Conservation (phyloP, 306 rosid species). For the Castanospermum australe region DNA sequence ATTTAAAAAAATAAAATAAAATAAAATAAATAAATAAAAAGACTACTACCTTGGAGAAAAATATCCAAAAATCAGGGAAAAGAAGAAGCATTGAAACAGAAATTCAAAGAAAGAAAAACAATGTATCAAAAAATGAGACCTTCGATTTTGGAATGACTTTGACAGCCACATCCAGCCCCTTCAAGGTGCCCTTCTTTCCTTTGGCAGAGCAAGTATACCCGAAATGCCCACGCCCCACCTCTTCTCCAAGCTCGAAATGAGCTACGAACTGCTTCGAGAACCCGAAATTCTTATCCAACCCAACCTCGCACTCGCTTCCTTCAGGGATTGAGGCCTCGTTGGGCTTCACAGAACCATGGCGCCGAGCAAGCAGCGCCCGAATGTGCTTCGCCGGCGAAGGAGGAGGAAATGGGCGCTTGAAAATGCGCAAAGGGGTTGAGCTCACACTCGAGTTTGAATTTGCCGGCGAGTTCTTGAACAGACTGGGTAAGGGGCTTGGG, state of each 20-base stretch:
- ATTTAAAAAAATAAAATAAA: too few relatives aligned
- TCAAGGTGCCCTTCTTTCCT: conserved; percentile 53
- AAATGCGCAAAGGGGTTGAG: conserved; percentile 54
- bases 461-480: conserved; percentile 66
- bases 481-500: conserved; percentile 62
- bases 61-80: neutral
- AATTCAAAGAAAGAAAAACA: too few relatives aligned
- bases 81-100: neutral
- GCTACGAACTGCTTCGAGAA: conserved; percentile 38
- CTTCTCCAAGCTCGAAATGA: conserved; percentile 57
- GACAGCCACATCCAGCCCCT: conserved; percentile 68
- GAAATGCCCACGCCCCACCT: conserved; percentile 76
- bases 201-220: conserved; percentile 68
- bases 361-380: conserved; percentile 55
- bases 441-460: conserved; percentile 50
- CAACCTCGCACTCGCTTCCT: conserved; percentile 59
- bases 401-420: conserved; percentile 63
- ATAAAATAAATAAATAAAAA: neutral
- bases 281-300: conserved; percentile 51
- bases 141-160: conserved; percentile 68
- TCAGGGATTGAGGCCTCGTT: conserved; percentile 62
- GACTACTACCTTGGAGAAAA: neutral
- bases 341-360: conserved; percentile 62
- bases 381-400: conserved; percentile 75
- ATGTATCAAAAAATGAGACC: conserved; percentile 39